phyloP scores from a whole-genome alignment of 495 filamentous ascomycete species.

The Ascodesmis nigricans region DNA sequence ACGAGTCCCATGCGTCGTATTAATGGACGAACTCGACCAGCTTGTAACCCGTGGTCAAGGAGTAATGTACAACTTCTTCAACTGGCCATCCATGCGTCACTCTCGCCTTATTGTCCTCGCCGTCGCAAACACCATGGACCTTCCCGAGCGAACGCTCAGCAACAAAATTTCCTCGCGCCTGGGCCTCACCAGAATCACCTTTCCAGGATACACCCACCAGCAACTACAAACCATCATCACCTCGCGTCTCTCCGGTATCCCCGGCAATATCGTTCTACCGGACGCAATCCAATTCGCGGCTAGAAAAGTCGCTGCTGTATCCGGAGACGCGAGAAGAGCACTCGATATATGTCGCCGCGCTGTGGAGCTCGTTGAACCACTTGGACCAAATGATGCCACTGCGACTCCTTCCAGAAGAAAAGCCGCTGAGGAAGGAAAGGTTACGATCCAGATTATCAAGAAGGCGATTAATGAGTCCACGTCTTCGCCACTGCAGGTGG shows the following conservation, averaged over 20 bases:
- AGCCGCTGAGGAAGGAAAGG: slow-evolving; percentile 33
- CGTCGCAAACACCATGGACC: slow-evolving; percentile 97
- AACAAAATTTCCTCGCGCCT: slow-evolving; percentile 95
- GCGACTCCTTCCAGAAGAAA: slow-evolving; percentile 19
- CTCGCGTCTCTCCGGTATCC: slow-evolving; percentile 66
- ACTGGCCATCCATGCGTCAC: slow-evolving; percentile 88
- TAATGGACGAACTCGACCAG: slow-evolving; percentile 99
- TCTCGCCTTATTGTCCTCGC: slow-evolving; percentile 85
- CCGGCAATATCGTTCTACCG: slow-evolving; percentile 69
- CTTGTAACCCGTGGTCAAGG: slow-evolving; percentile 92
- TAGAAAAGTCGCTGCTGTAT: slow-evolving; percentile 89
- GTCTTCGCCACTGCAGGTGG: slow-evolving; percentile 72
- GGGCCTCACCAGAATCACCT: slow-evolving; percentile 77
- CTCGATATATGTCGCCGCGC: slow-evolving; percentile 90
- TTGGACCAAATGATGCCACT: slow-evolving; percentile 23
- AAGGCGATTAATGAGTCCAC: slow-evolving; percentile 89
- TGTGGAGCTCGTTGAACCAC: slow-evolving; percentile 81
- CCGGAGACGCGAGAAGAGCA: slow-evolving; percentile 76
- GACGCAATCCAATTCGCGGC: slow-evolving; percentile 94
- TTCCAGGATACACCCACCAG: slow-evolving; percentile 89
- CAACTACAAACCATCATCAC: slow-evolving; percentile 96
- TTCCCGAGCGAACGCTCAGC: slow-evolving; percentile 85
- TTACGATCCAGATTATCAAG: slow-evolving; percentile 83
- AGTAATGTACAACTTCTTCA: slow-evolving; percentile 99
- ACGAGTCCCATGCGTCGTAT: slow-evolving; percentile 80